Conservation (phyloP, 2,329 filamentous ascomycete genomes). For the Madurella mycetomatis region DNA sequence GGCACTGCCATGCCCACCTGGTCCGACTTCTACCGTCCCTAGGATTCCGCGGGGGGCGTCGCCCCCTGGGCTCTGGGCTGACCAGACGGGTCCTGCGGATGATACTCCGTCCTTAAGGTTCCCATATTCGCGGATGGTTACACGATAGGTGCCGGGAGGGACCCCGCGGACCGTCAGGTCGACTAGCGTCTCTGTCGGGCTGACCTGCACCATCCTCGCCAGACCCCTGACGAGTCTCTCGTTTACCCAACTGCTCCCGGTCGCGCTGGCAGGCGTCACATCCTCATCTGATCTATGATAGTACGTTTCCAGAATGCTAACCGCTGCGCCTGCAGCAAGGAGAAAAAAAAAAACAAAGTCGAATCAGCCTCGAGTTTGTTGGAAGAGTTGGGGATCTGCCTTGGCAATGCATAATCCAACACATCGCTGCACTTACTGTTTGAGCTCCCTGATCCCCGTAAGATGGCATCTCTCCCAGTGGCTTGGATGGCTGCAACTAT, state of each 20-base stretch:
- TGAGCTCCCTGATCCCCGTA: slow-evolving; percentile 80
- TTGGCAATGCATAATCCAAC: not conserved
- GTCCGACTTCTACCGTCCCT: slow-evolving; percentile 69
- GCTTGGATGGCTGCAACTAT: slow-evolving; percentile 85
- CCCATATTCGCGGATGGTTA: slow-evolving; percentile 79
- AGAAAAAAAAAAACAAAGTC: not conserved
- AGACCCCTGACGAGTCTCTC: slow-evolving; percentile 70
- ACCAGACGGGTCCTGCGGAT: slow-evolving; percentile 81
- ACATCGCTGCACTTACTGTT: slow-evolving; percentile 59
- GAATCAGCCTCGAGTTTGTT: not conserved
- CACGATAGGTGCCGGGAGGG: slow-evolving; percentile 73
- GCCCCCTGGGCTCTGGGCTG: slow-evolving; percentile 34
- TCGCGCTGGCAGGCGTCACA: slow-evolving; percentile 35
- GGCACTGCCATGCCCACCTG: slow-evolving; percentile 69
- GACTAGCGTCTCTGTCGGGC: slow-evolving; percentile 70
- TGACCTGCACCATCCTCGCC: slow-evolving; percentile 90
- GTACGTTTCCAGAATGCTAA: slow-evolving; percentile 90
- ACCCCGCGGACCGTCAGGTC: slow-evolving; percentile 85
- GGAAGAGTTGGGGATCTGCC: not conserved
- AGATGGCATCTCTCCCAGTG: slow-evolving; percentile 88
- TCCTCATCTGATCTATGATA: slow-evolving; percentile 41
- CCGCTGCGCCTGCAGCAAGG: slow-evolving; percentile 61
- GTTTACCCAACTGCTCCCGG: slow-evolving; percentile 29
- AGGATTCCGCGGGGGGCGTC: slow-evolving; percentile 59
- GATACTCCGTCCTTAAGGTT: slow-evolving; percentile 80